A percentile compares a stretch with the other conserved stretches of the same genome.
These are phyloP conservation scores for Huntiella decipiens DNA, from an alignment of 2,329 filamentous ascomycete species.

Conservation along the genomic window DNA sequence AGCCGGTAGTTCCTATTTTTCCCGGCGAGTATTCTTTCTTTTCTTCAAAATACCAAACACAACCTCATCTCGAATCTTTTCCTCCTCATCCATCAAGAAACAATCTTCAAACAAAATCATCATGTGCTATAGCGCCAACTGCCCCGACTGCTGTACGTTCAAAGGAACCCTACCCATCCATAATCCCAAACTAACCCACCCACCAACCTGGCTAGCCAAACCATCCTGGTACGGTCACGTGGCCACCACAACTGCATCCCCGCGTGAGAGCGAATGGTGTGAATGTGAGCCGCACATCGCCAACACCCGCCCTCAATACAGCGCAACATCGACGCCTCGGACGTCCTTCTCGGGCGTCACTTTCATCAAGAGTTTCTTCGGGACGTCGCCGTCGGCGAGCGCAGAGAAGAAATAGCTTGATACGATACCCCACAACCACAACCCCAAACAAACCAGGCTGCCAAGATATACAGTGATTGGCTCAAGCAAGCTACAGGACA, in stretches of 20 bases:
- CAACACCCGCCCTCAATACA: too few species aligned
- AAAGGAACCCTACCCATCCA: not conserved
- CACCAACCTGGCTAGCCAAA: slow-evolving; percentile 20
- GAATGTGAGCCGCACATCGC: slow-evolving; percentile 25
- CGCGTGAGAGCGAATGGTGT: slow-evolving; percentile 29
- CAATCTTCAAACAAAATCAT: too few species aligned
- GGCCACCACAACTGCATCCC: slow-evolving; percentile 19
- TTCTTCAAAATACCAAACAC: not conserved
- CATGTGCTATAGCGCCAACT: slow-evolving; percentile 16
- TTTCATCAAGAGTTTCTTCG: slow-evolving; percentile 15
- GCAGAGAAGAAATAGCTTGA: not conserved
- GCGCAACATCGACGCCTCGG: slow-evolving; percentile 19
- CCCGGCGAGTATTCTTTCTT: not conserved
- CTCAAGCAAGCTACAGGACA: too few species aligned
- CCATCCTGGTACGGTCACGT: slow-evolving; percentile 32
- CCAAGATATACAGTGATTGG: too few species aligned
- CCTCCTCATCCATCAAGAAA: not conserved
- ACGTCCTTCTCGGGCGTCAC: slow-evolving; percentile 21
- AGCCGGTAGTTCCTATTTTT: too few species aligned
- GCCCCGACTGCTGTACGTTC: slow-evolving; percentile 13
- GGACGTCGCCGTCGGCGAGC: slow-evolving; percentile 6
- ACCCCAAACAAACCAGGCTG: too few species aligned
- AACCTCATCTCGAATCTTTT: not conserved
- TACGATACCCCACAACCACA: too few species aligned
- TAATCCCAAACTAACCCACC: not conserved